Conservation (phyloP, 2,329 filamentous ascomycete species). For the Ophiosphaerella narmari region DNA sequence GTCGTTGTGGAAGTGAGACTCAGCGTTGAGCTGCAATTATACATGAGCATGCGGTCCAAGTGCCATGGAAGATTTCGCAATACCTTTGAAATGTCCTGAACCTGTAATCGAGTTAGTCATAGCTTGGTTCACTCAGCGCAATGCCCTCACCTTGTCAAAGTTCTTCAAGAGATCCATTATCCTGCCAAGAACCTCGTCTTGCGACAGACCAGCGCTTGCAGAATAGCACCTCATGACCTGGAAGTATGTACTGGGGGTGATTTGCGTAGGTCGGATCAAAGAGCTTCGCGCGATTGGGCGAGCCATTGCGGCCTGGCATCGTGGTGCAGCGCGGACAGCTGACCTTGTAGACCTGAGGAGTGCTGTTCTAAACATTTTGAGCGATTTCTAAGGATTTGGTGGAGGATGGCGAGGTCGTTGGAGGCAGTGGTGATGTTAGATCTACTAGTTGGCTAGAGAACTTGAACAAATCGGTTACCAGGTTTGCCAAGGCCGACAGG, state of each 20-base stretch:
- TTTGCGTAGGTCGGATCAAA: slow-evolving; percentile 65
- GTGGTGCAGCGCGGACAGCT: slow-evolving; percentile 48
- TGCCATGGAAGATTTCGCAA: slow-evolving; percentile 2
- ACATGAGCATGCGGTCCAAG: slow-evolving; percentile 24
- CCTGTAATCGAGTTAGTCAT: slow-evolving; percentile 55
- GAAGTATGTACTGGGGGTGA: slow-evolving; percentile 66
- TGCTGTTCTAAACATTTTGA: slow-evolving; percentile 86
- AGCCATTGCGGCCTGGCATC: slow-evolving; percentile 56
- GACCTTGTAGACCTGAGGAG: slow-evolving; percentile 75
- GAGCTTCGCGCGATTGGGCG: slow-evolving; percentile 65
- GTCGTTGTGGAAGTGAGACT: slow-evolving; percentile 94
- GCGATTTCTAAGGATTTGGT: slow-evolving; percentile 20
- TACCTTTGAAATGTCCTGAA: slow-evolving; percentile 65
- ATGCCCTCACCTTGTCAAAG: slow-evolving; percentile 84
- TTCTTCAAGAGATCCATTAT: slow-evolving; percentile 92
- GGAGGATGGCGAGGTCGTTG: slow-evolving; percentile 29
- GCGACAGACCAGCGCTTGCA: slow-evolving; percentile 74
- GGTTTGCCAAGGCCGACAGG: too few relatives aligned
- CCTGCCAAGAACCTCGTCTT: slow-evolving; percentile 85
- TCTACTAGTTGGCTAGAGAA: slow-evolving; percentile 16
- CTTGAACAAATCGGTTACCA: slow-evolving; percentile 2
- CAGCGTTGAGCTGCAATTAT: slow-evolving; percentile 70
- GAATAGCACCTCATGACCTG: slow-evolving; percentile 84
- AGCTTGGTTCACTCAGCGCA: slow-evolving; percentile 13
- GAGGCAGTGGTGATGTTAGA: slow-evolving; percentile 33